A percentile compares a stretch with the other conserved stretches of the same genome.
phyloP scores from a whole-genome alignment of 495 filamentous ascomycete species.

The Glonium stellatum region DNA sequence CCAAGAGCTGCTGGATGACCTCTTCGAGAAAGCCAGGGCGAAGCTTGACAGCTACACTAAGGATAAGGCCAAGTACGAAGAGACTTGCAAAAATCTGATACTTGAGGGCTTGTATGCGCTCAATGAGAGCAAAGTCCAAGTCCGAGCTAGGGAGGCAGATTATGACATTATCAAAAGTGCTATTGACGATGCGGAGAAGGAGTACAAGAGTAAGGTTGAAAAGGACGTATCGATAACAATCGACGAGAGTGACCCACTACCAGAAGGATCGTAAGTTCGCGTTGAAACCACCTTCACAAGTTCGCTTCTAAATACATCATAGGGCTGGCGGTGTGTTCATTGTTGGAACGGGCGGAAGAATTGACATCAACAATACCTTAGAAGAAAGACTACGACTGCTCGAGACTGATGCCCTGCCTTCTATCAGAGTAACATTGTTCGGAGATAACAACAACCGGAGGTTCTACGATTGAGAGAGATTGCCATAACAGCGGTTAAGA shows the following conservation, averaged over 20 bases:
- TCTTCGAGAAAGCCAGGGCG: constrained; percentile 72
- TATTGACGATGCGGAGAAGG: constrained; percentile 61
- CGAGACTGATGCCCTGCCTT: constrained; percentile 75
- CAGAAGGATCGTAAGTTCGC: constrained; percentile 73
- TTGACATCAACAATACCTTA: constrained; percentile 97
- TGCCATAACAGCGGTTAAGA: neutral
- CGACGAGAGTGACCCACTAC: constrained; percentile 71
- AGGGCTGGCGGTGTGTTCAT: constrained; percentile 82
- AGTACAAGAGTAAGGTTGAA: constrained; percentile 70
- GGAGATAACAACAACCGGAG: constrained; percentile 87
- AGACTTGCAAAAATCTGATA: constrained; percentile 66
- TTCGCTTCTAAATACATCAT: neutral
- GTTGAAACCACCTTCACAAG: neutral
- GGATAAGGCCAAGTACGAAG: constrained; percentile 67
- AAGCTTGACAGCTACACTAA: constrained; percentile 56
- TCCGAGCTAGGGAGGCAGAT: constrained; percentile 76
- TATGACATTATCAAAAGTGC: constrained; percentile 64
- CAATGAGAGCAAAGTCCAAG: constrained; percentile 64
- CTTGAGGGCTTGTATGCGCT: constrained; percentile 87
- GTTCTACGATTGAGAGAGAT: constrained; percentile 70
- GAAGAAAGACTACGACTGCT: constrained; percentile 84
- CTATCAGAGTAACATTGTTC: constrained; percentile 76
- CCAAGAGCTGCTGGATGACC: constrained; percentile 84
- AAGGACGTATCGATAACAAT: constrained; percentile 58
- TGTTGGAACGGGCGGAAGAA: constrained; percentile 79